Percentiles rank a stretch among this genome's conserved stretches.
Evolutionary conservation across 352 stramenopile species (phyloP).

Genomic region (Stephanocyclus meneghinianus): DNA sequence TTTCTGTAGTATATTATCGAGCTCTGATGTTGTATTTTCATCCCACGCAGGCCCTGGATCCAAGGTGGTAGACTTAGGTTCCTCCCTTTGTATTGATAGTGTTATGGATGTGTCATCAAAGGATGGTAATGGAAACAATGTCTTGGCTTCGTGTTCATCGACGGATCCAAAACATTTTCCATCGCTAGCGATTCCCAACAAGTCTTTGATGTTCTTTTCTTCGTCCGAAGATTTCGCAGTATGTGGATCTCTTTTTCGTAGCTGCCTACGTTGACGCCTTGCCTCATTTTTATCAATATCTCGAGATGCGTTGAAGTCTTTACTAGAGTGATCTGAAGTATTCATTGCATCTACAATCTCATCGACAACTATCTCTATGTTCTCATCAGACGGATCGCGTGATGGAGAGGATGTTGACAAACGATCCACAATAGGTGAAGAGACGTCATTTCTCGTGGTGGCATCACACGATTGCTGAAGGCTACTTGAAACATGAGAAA

Average conservation of each 20-base stretch:
- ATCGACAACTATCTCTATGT: background rate
- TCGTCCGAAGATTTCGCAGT: background rate
- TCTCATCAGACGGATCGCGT: background rate
- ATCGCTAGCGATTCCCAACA: background rate
- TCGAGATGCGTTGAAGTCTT: background rate
- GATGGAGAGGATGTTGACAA: no score
- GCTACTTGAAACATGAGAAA: background rate
- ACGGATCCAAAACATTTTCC: conserved; percentile 9
- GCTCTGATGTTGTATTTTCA: conserved; percentile 1
- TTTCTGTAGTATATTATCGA: conserved; percentile 26
- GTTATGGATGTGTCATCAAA: conserved; percentile 12
- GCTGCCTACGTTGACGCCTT: conserved; percentile 11
- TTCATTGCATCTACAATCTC: background rate
- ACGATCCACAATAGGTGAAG: no score
- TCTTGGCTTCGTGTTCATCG: conserved; percentile 21
- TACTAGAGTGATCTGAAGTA: background rate
- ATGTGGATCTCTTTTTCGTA: conserved; percentile 6
- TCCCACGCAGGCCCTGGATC: conserved; percentile 36
- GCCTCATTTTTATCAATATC: conserved; percentile 17
- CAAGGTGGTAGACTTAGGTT: background rate
- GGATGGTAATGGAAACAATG: conserved; percentile 30
- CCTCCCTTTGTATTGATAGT: background rate
- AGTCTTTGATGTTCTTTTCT: conserved; percentile 6
- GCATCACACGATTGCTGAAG: background rate
- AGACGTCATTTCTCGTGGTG: no score